These are phyloP conservation scores for Ulmus americana DNA, from an alignment of 331 rosid genomes.

Conservation along the genomic window DNA sequence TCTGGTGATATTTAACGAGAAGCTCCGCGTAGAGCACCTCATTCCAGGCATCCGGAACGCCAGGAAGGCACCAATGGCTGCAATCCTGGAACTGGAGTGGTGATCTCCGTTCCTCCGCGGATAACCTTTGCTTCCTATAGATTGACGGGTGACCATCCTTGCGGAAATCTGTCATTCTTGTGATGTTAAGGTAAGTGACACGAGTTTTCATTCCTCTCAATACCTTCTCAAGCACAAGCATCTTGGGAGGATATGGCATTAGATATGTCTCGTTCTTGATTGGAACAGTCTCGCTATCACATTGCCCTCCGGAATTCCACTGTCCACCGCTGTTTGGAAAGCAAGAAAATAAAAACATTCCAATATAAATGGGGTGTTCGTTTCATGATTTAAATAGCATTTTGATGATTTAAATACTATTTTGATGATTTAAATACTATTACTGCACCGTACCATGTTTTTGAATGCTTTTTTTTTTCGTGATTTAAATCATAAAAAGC, in stretches of 20 bases:
- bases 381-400: background rate
- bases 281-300: constrained; percentile 67
- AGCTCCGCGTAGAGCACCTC: constrained; percentile 74
- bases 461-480: background rate
- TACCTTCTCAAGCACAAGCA: constrained; percentile 70
- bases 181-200: constrained; percentile 68
- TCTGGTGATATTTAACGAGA: constrained; percentile 39
- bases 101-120: constrained; percentile 49
- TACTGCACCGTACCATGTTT: background rate
- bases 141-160: constrained; percentile 96
- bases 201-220: constrained; percentile 66
- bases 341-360: background rate
- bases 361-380: background rate
- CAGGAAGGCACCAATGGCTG: constrained; percentile 99
- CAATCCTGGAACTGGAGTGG: constrained; percentile 76
- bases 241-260: constrained; percentile 56
- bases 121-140: constrained; percentile 53
- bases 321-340: constrained; percentile 69
- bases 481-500: no score
- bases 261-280: constrained; percentile 66
- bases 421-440: background rate
- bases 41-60: constrained; percentile 91
- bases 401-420: no score
- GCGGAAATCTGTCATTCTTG: constrained; percentile 82
- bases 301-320: constrained; percentile 94